Percentiles rank a stretch among this genome's conserved stretches.
Conservation (phyloP, 129 eudicot genomes). For the Kitagawia praeruptora region DNA sequence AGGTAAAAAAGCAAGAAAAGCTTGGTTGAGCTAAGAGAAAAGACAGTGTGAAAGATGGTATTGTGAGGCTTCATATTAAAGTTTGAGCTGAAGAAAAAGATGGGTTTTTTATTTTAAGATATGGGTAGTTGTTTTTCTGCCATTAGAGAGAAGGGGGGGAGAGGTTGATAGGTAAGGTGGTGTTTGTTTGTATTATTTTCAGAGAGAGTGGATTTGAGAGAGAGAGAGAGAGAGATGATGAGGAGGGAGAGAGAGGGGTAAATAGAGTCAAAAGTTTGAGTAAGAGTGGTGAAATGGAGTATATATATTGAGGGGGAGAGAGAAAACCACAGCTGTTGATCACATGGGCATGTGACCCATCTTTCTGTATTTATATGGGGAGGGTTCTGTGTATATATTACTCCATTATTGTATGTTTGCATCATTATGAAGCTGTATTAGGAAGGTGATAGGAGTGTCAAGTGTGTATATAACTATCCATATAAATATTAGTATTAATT, state of each 20-base stretch:
- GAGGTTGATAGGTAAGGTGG: background rate
- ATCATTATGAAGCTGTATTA: background rate
- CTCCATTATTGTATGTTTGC: background rate
- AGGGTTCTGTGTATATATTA: background rate
- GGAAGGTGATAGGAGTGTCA: background rate
- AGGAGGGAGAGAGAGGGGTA: slow-evolving; percentile 16
- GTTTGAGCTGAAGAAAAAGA: background rate
- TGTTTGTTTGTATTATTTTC: background rate
- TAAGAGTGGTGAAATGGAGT: slow-evolving; percentile 14
- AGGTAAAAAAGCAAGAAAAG: slow-evolving; percentile 8
- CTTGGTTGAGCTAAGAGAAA: slow-evolving; percentile 10
- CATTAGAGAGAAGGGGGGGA: slow-evolving; percentile 4
- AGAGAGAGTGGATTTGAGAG: slow-evolving; percentile 14
- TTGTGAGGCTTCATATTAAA: slow-evolving; percentile 28
- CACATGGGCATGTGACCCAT: slow-evolving; percentile 96
- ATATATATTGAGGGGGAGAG: slow-evolving; percentile 32
- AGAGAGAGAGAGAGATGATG: slow-evolving; percentile 6
- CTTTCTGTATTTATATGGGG: slow-evolving; percentile 21
- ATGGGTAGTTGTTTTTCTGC: slow-evolving; percentile 23
- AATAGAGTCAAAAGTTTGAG: slow-evolving; percentile 40
- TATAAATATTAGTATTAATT: too few relatives aligned
- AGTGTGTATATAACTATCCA: background rate
- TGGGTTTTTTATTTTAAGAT: slow-evolving; percentile 23
- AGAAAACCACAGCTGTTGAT: slow-evolving; percentile 61
- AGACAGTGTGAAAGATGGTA: slow-evolving; percentile 1